Base-by-base conservation (phyloP, 352 stramenopile species). In the Globisporangium uncinulatum region DNA sequence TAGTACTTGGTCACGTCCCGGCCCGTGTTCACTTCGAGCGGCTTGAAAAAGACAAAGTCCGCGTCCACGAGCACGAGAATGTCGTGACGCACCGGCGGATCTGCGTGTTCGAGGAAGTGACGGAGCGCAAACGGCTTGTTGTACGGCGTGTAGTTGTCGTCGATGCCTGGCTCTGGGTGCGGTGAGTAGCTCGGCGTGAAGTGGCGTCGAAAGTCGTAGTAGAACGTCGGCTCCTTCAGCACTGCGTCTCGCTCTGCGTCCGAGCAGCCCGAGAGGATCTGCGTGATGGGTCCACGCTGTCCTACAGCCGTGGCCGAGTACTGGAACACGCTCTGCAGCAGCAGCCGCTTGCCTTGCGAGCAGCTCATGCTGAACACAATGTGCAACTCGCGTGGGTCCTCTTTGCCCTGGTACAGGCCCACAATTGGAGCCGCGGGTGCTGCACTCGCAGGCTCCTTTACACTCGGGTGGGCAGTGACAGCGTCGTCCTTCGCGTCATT, bases 311-410 rank as follows among this genome's bases (percentile, higher is more conserved):
- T 67, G 31, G 75, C 71, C 0, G 70, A 79, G 52, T 74, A 67
- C 59, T 86, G 73, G 51, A 86, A 48, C 20, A 79, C 65, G 15
- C 64, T 78, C 61, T 73, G 62, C 39, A 78, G 50, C 31, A 75
- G 56, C 45, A 74, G 51, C 1, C 75, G 73, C 54, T 71, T 61
- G 4, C 60, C 54, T 59, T 83, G 69, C 4, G 59, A 47, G 67
- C 73, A 85, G 54, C 68, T 73, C 58, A 74, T 81, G 57, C 72
- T 83, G 62, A 81, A 86, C 31, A 79, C 69, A 32, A 79, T 69
- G 63, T 86, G 75, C 76, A 76, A 48, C 48, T 77, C 66, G 55
- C 53, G 70, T 17, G 36, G 56, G 57, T 79, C 71, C 5, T 73
- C 58, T 43, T 71, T 55, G 29, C 52, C 64, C 32, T 62, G 57